Conservation (phyloP, 345 rosid species). For the Turnera subulata region DNA sequence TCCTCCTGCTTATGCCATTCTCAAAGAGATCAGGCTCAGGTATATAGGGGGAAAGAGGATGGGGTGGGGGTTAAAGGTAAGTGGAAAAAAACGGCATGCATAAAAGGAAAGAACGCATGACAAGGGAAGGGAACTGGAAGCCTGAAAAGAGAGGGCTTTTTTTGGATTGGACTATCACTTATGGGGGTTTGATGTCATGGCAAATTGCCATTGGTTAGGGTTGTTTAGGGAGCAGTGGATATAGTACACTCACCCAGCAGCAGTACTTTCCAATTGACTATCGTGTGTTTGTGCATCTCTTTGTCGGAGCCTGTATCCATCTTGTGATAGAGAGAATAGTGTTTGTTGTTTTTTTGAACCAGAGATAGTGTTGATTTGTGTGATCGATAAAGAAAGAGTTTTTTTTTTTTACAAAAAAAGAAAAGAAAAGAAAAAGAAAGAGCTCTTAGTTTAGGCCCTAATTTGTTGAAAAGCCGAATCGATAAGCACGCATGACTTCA, state of each 20-base stretch:
- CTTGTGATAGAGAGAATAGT: no score
- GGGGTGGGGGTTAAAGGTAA: background rate
- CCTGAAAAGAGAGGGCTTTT: background rate
- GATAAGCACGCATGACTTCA: constrained; percentile 1
- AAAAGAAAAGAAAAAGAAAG: background rate
- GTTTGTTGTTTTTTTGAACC: background rate
- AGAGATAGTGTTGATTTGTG: background rate
- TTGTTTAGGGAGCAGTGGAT: background rate
- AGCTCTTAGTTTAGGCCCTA: no score
- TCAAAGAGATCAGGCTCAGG: constrained; percentile 25
- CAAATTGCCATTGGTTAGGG: background rate
- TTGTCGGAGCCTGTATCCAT: no score
- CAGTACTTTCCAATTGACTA: background rate
- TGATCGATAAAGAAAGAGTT: background rate
- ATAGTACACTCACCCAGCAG: background rate
- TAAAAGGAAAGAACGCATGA: constrained; percentile 47
- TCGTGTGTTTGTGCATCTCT: background rate
- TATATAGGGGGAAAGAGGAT: constrained; percentile 28
- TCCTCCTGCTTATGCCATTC: constrained; percentile 61
- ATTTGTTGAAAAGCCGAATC: background rate
- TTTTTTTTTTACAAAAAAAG: no score
- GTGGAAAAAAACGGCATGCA: constrained; percentile 54
- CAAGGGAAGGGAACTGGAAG: constrained; percentile 14
- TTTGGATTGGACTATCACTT: background rate
- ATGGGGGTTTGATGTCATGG: background rate